Percentiles rank a stretch among this genome's conserved stretches.
Evolutionary conservation across 164 flowering plant genomes (phyloP).

Genomic region (Liriodendron chinense): DNA sequence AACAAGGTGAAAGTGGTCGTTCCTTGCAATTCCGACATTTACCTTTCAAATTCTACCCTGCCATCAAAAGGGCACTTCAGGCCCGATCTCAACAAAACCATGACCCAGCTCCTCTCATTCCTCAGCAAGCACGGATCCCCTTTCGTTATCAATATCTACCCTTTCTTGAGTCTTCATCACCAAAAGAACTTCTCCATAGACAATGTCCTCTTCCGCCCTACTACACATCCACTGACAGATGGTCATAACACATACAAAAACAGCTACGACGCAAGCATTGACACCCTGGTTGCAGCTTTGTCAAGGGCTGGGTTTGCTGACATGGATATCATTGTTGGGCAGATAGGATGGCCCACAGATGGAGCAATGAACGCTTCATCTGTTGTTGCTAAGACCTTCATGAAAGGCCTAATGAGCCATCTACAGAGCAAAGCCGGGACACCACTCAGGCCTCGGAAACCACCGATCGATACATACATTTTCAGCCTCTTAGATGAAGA

Average conservation of each 20-base stretch:
- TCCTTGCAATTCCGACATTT: constrained; percentile 72
- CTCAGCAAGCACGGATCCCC: constrained; percentile 65
- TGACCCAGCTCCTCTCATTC: constrained; percentile 71
- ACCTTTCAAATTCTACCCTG: constrained; percentile 46
- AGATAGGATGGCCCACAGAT: constrained; percentile 96
- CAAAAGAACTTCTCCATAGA: constrained; percentile 64
- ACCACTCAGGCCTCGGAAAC: constrained; percentile 55
- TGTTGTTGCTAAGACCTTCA: constrained; percentile 55
- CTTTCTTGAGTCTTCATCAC: constrained; percentile 54
- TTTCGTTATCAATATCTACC: constrained; percentile 65
- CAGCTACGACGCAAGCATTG: constrained; percentile 63
- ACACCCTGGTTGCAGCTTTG: constrained; percentile 59
- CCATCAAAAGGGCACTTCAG: constrained; percentile 79
- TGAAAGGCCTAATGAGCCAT: constrained; percentile 59
- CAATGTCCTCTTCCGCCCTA: constrained; percentile 58
- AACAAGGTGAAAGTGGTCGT: constrained; percentile 69
- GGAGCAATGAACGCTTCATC: constrained; percentile 73
- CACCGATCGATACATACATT: constrained; percentile 59
- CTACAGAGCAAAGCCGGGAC: constrained; percentile 61
- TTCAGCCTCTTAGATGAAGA: constrained; percentile 79
- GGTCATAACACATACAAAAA: constrained; percentile 57
- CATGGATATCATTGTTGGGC: constrained; percentile 57
- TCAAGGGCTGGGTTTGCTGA: constrained; percentile 52
- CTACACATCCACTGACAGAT: constrained; percentile 50
- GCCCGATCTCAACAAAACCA: constrained; percentile 76